Percentiles rank a stretch among this genome's conserved stretches.
phyloP scores from a whole-genome alignment of 2,329 filamentous ascomycete genomes.

The Fusarium pininemorale region DNA sequence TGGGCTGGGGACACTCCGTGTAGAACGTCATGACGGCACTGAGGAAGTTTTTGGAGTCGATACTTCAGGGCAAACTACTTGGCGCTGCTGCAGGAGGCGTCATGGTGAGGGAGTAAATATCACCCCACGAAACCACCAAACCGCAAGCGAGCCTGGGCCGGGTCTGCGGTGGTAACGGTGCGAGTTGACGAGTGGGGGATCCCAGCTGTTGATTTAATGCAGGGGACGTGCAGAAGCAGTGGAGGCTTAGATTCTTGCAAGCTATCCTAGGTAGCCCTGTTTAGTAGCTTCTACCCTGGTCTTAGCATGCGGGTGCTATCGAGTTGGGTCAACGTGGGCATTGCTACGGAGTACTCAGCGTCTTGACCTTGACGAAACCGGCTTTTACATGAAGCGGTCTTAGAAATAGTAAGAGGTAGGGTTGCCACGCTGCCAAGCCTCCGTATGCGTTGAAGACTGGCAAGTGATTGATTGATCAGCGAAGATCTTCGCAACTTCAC shows the following conservation, averaged over 20 bases:
- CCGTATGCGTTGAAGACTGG: background rate
- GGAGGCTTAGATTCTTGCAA: conserved; percentile 25
- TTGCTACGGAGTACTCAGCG: conserved; percentile 1
- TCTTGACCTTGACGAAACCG: conserved; percentile 21
- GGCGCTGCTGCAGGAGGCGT: conserved; percentile 25
- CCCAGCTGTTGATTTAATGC: conserved; percentile 38
- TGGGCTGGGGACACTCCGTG: conserved; percentile 13
- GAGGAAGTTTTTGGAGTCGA: background rate
- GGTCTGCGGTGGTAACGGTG: conserved; percentile 40
- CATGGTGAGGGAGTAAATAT: conserved; percentile 40
- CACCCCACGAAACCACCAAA: conserved; percentile 41
- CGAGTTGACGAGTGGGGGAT: conserved; percentile 34
- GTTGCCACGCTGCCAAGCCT: conserved; percentile 22
- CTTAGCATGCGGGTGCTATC: conserved; percentile 39
- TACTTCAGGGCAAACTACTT: conserved; percentile 12
- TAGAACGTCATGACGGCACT: conserved; percentile 12
- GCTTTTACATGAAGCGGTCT: conserved; percentile 14
- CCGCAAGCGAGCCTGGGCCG: conserved; percentile 37
- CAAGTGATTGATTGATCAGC: conserved; percentile 15
- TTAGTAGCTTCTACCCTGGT: conserved; percentile 5
- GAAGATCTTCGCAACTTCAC: conserved; percentile 11
- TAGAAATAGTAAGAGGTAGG: conserved; percentile 5
- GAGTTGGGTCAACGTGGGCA: background rate
- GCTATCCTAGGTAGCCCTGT: background rate
- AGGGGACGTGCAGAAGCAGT: conserved; percentile 30